Base-by-base conservation (phyloP, 106 monocot species). In the Dioscorea alata region DNA sequence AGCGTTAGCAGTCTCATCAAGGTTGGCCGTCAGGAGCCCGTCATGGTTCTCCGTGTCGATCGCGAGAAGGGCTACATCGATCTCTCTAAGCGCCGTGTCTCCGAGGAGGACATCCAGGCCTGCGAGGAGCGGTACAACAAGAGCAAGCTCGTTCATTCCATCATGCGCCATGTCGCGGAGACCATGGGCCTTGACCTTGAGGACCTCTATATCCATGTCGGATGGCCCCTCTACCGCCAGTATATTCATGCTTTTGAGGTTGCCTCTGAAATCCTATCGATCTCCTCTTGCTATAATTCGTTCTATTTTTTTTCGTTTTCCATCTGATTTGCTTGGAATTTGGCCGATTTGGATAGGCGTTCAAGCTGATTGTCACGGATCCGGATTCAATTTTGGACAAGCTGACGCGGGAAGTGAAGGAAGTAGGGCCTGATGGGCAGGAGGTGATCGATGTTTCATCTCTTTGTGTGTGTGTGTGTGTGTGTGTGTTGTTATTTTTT, bases 161-260 rank as follows among this genome's bases (percentile, higher is more conserved):
- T 97, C 74, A 97, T 97, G 97, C 89, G 92, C 58, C 97, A 97
- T 28, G 97, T 97, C 51, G 94, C 87, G 23, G 94, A 94, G 85
- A 94, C 94, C 8, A 61, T 94, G 68, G 66, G 32, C 13, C 62
- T 87, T 33, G 90, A 94, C 73, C 80, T 94, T 28, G 90, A 94
- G 81, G 88, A 90, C 22, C 79, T 94, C 23, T 94, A 94, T 61
- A 57, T 88, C 23, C 80, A 85, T 56, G 74, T 94, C 58, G 94
- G 88, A 0, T 94, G 94, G 94, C 94, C 94, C 49, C 71, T 94
- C 23, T 94, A 94, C 73, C 77, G 90, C 21, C 88, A 88, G 74
- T 93, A 90, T 59, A 85, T 93, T 5, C 99, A 99, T 57, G 99
- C 99, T 20, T 93, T 90, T 68, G 99, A 99, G 91, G 87, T 88